These are phyloP conservation scores for Bonnemaisonia californica DNA, from an alignment of 31 red algal species.

Conservation along the genomic window DNA sequence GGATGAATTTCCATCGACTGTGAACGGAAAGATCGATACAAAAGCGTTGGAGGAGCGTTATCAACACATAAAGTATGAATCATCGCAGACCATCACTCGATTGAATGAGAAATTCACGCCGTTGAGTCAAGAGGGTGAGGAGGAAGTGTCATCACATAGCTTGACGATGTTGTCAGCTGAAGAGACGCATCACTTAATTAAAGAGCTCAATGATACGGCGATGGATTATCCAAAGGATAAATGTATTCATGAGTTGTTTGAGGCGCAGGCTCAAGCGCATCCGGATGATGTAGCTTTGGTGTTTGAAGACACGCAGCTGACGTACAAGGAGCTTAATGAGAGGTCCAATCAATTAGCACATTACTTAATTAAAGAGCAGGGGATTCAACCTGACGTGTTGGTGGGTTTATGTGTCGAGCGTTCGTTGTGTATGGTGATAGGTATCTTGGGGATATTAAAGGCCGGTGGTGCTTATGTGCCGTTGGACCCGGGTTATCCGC, in stretches of 20 bases:
- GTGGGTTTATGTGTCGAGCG: conserved; percentile 19
- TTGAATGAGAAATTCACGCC: too few species aligned
- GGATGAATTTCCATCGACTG: too few species aligned
- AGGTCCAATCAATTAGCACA: background rate
- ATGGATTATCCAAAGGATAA: background rate
- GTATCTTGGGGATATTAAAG: conserved; percentile 18
- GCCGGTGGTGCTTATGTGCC: conserved; percentile 30
- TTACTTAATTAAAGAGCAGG: background rate
- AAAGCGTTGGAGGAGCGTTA: too few species aligned
- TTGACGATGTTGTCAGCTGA: background rate
- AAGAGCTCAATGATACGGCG: background rate
- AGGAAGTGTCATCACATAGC: too few species aligned
- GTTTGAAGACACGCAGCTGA: background rate
- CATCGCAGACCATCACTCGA: too few species aligned
- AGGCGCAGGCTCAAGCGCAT: background rate
- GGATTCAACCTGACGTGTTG: background rate
- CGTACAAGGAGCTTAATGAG: background rate
- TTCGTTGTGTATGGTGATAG: background rate
- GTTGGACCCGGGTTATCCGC: conserved; percentile 21
- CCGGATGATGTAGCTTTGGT: background rate
- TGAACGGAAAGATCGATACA: too few species aligned
- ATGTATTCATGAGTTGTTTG: background rate
- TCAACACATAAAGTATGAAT: too few species aligned
- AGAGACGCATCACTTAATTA: background rate
- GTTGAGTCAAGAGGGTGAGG: too few species aligned